Base-by-base conservation (phyloP, 306 rosid genomes). In the Acacia acuminata region DNA sequence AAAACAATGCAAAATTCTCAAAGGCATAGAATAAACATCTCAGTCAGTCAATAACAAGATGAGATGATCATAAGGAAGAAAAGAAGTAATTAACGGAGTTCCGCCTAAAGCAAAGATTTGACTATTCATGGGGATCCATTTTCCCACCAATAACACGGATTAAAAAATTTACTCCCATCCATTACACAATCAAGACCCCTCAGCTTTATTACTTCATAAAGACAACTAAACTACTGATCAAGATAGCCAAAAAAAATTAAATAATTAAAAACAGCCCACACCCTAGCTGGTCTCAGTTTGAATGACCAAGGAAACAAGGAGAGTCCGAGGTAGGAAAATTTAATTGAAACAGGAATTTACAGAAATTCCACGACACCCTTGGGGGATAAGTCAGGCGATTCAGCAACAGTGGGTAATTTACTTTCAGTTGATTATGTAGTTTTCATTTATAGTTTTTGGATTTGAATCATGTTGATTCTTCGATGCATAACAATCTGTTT, bases 271-370 rank as follows among this genome's bases (percentile, higher is more conserved):
- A 22, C 47, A 67, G 72, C 14, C 72, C 47, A 67, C 84, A 61
- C 76, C 87, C 82, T 75, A 87, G 30, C 55, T 70, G 44, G 34
- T 63, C 24, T 56, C 30, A 64, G 67, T 38, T 56, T 27, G 77
- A 69, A 79, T 7, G 36, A 51, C 24, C 60, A 14, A 42, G 22
- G 9, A 58, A 24, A 0, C 10, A 43, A 44, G 48, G 48, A 44
- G 48, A 2, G 48, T 44, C 42, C 1, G 42, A 38, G 42, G 42
- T 38, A 38, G 36, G 64, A 27, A 73, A 69, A 16, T 24, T 16
- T 76, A 53, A 40, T 73, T 79, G 24, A 63, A 82, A 38, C 42
- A 38, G 8, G 42, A 38, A 38, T 38, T 38, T 38, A 69, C 47
- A 10, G 14, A 44, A 44, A 44, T 44, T 44, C 47, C 47, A 44